A percentile compares a stretch with the other conserved stretches of the same genome.
Evolutionary conservation across 169 alveolate species (phyloP).

Genomic region (Theileria sp.): DNA sequence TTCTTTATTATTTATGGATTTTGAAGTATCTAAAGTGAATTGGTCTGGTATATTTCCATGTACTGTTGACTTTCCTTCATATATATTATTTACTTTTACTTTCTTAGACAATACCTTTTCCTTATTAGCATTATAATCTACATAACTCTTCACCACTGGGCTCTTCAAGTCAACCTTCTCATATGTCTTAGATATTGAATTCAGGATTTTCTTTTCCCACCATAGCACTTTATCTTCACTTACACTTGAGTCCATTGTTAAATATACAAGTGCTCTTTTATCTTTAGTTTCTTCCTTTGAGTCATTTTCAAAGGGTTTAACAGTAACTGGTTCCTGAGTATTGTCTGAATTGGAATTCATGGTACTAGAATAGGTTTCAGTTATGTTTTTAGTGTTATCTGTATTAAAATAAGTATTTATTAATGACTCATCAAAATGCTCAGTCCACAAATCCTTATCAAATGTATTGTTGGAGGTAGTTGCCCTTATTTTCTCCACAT

Average conservation of each 20-base stretch:
- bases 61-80: background rate
- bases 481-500: slow-evolving; percentile 55
- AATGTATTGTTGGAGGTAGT: slow-evolving; percentile 53
- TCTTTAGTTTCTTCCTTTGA: background rate
- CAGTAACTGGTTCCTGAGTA: background rate
- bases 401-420: slow-evolving; percentile 15
- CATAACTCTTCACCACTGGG: background rate
- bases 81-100: slow-evolving; percentile 3
- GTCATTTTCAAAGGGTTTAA: background rate
- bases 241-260: slow-evolving; percentile 69
- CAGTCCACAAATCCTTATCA: slow-evolving; percentile 64
- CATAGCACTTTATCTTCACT: slow-evolving; percentile 65
- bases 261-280: slow-evolving; percentile 46
- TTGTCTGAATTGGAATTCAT: background rate
- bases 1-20: background rate
- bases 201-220: slow-evolving; percentile 59
- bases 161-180: background rate
- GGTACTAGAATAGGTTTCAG: background rate
- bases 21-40: background rate
- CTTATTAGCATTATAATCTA: background rate
- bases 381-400: background rate
- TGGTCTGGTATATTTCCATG: slow-evolving; percentile 17
- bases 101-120: background rate
- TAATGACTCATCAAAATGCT: slow-evolving; percentile 35
- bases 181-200: background rate